These are phyloP conservation scores for Mycena filopes DNA, from an alignment of 768 basidiomycete genomes.

Conservation along the genomic window DNA sequence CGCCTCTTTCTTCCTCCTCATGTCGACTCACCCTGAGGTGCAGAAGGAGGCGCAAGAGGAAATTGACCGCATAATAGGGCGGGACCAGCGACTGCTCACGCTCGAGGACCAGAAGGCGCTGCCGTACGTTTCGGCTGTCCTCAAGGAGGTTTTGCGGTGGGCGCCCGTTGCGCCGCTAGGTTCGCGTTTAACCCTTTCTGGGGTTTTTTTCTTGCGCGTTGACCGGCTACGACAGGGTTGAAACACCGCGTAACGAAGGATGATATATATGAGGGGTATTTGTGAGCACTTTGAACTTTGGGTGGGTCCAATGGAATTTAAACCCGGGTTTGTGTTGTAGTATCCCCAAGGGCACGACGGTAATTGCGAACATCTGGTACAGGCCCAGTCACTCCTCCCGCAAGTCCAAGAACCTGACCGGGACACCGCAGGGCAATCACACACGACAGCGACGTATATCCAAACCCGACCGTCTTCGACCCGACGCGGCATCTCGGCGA, in stretches of 20 bases:
- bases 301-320: too few species aligned
- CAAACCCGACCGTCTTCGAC: slow-evolving; percentile 43
- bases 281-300: slow-evolving; percentile 3
- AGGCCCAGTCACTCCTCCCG: background rate
- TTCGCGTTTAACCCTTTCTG: slow-evolving; percentile 20
- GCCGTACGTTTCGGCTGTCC: slow-evolving; percentile 43
- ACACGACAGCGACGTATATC: slow-evolving; percentile 45
- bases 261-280: slow-evolving; percentile 47
- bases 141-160: slow-evolving; percentile 42
- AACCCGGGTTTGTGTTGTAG: background rate
- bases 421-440: slow-evolving; percentile 43
- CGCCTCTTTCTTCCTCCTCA: slow-evolving; percentile 38
- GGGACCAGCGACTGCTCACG: slow-evolving; percentile 40
- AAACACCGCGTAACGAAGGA: slow-evolving; percentile 42
- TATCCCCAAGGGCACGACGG: slow-evolving; percentile 45
- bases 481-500: slow-evolving; percentile 45
- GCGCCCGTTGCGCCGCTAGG: slow-evolving; percentile 35
- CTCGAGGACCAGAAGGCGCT: slow-evolving; percentile 41
- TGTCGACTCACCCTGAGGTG: slow-evolving; percentile 40
- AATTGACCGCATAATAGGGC: slow-evolving; percentile 44
- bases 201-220: too few species aligned
- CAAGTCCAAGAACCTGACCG: too few species aligned
- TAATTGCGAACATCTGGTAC: slow-evolving; percentile 46
- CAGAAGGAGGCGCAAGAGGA: slow-evolving; percentile 46
- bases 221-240: slow-evolving; percentile 35